Conservation (phyloP, 139 green algal genomes). For the Coccomyxa sp. region DNA sequence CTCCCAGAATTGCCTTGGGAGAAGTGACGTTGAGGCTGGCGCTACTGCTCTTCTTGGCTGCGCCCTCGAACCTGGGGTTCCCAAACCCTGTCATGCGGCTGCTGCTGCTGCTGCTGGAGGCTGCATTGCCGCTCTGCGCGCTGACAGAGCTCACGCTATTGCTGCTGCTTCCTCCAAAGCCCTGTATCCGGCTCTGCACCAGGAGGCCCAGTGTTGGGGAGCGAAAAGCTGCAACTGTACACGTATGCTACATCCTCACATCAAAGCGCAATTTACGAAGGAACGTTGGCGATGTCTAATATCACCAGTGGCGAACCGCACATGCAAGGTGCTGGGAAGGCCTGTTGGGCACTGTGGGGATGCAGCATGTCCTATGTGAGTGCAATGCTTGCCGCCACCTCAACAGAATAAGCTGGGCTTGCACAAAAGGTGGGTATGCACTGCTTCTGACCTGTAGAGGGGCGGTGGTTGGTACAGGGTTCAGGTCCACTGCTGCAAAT, state of each 20-base stretch:
- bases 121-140: neutral
- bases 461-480: neutral
- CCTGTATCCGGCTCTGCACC: constrained; percentile 66
- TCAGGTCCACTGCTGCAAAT: constrained; percentile 26
- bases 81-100: constrained; percentile 59
- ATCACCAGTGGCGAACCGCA: too few relatives aligned
- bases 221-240: too few relatives aligned
- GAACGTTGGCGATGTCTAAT: too few relatives aligned
- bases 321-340: too few relatives aligned
- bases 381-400: too few relatives aligned
- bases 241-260: too few relatives aligned
- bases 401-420: too few relatives aligned
- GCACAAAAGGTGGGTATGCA: too few relatives aligned
- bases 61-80: constrained; percentile 22
- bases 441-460: neutral
- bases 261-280: too few relatives aligned
- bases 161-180: constrained; percentile 51
- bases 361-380: too few relatives aligned
- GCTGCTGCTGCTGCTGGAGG: neutral
- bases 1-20: neutral
- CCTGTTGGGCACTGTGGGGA: too few relatives aligned
- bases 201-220: too few relatives aligned
- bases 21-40: neutral
- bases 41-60: neutral
- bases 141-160: constrained; percentile 22